phyloP scores from a whole-genome alignment of 106 monocot genomes.

The Allium sativum region DNA sequence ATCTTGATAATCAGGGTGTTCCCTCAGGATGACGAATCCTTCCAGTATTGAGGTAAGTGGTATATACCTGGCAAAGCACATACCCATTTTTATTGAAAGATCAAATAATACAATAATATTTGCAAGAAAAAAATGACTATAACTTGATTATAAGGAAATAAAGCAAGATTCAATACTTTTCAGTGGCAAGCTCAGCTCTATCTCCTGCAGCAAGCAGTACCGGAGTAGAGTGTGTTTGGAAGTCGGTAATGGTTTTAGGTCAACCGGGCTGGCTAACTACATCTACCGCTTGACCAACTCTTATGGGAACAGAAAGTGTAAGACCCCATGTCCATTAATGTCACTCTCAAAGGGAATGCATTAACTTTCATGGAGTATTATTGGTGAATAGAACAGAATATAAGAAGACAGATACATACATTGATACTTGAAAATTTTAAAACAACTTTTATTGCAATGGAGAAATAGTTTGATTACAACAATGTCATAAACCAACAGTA shows the following conservation, averaged over 20 bases:
- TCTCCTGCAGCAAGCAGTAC: conserved; percentile 97
- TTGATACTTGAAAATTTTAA: too few relatives aligned
- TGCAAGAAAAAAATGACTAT: not conserved
- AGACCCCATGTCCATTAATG: too few relatives aligned
- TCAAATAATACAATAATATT: not conserved
- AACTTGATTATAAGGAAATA: not conserved
- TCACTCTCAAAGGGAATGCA: too few relatives aligned
- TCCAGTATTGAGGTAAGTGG: conserved; percentile 71
- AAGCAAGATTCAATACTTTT: conserved; percentile 46
- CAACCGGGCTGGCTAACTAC: conserved; percentile 93
- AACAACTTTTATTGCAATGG: too few relatives aligned
- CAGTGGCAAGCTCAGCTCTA: conserved; percentile 91
- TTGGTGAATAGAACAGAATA: too few relatives aligned
- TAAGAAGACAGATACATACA: too few relatives aligned
- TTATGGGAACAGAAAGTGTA: conserved; percentile 73
- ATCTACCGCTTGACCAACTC: conserved; percentile 96
- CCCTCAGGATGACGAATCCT: conserved; percentile 94
- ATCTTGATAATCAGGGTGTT: conserved; percentile 80
- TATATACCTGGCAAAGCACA: conserved; percentile 52
- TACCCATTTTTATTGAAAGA: not conserved
- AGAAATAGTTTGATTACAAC: too few relatives aligned
- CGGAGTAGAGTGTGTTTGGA: conserved; percentile 93
- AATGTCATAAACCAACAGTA: too few relatives aligned
- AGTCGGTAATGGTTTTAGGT: conserved; percentile 93
- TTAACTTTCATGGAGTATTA: too few relatives aligned